These are phyloP conservation scores for Spencermartinsiella ligniputridi DNA, from an alignment of 1,139 yeast genomes.

Conservation along the genomic window DNA sequence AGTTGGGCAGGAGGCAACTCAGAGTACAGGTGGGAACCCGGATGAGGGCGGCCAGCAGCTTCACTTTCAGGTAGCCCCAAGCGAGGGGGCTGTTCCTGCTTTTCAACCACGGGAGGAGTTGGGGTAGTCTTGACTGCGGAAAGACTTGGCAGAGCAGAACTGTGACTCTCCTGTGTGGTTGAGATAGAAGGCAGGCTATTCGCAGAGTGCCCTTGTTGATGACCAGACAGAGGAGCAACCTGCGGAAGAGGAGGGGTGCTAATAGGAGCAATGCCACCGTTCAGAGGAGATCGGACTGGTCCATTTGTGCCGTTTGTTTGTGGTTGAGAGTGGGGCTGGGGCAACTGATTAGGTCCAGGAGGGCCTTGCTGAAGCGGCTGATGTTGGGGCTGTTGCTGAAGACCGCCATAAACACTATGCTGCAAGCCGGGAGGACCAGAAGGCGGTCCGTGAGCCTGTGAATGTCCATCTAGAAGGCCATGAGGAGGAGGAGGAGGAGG, in stretches of 20 bases:
- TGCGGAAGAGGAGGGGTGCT: neutral
- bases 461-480: slow-evolving; percentile 7
- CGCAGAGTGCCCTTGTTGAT: neutral
- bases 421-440: slow-evolving; percentile 5
- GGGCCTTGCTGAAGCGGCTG: slow-evolving; percentile 11
- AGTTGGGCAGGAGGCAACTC: slow-evolving; percentile 6
- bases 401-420: neutral
- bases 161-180: neutral
- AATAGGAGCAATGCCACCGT: neutral
- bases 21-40: neutral
- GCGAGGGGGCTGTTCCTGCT: neutral
- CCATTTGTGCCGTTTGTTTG: neutral
- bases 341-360: slow-evolving; percentile 8
- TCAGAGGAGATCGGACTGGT: neutral
- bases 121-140: neutral
- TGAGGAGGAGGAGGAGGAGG: slow-evolving; percentile 11
- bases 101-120: neutral
- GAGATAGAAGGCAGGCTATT: neutral
- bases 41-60: no score
- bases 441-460: slow-evolving; percentile 11
- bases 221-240: slow-evolving; percentile 1
- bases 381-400: slow-evolving; percentile 6
- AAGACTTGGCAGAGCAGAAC: neutral
- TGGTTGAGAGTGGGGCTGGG: slow-evolving; percentile 11
- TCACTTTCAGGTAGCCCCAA: neutral